Evolutionary conservation across 2,329 filamentous ascomycete species (phyloP).

Genomic region (Didymella arachidicola): DNA sequence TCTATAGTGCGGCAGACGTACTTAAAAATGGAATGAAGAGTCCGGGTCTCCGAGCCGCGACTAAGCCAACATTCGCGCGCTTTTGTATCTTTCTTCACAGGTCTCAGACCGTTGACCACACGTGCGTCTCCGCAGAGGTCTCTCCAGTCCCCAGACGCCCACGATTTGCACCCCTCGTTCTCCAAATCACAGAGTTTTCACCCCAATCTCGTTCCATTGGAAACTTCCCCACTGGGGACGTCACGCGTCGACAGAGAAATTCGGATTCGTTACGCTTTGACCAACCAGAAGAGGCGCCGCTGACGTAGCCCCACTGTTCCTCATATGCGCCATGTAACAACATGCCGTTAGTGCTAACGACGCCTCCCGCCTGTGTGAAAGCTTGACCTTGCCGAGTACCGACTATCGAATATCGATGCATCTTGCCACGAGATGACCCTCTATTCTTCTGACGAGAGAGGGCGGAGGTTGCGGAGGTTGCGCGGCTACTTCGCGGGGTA

Average conservation of each 20-base stretch:
- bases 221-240: conserved; percentile 22
- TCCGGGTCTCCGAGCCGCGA: background rate
- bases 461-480: conserved; percentile 3
- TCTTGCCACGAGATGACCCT: conserved; percentile 5
- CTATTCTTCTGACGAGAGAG: background rate
- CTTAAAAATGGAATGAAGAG: background rate
- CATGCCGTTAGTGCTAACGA: conserved; percentile 23
- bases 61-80: background rate
- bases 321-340: conserved; percentile 29
- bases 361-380: conserved; percentile 27
- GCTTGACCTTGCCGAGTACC: conserved; percentile 25
- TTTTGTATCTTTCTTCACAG: background rate
- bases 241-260: conserved; percentile 24
- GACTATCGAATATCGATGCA: conserved; percentile 10
- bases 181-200: conserved; percentile 19
- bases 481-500: background rate
- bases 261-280: conserved; percentile 9
- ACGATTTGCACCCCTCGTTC: conserved; percentile 6
- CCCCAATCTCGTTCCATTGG: conserved; percentile 20
- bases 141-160: conserved; percentile 28
- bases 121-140: conserved; percentile 27
- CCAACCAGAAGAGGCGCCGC: conserved; percentile 26
- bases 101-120: background rate
- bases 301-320: conserved; percentile 32
- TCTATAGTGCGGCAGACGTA: background rate